A percentile compares a stretch with the other conserved stretches of the same genome.
phyloP scores from a whole-genome alignment of 495 filamentous ascomycete genomes.

The Trichoderma reesei region DNA sequence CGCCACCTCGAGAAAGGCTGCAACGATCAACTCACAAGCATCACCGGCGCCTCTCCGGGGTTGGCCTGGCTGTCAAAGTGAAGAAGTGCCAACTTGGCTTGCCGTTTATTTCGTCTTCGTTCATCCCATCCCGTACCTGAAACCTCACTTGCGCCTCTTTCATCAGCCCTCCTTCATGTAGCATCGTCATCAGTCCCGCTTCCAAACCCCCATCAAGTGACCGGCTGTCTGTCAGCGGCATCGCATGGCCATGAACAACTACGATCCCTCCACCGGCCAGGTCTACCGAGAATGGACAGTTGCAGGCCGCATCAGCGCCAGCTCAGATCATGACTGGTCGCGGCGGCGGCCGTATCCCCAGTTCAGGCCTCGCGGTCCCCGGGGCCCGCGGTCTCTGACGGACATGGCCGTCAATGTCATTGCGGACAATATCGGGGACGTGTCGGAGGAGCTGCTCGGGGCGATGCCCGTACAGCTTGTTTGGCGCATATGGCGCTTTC shows the following conservation, averaged over 20 bases:
- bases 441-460: constrained; percentile 9
- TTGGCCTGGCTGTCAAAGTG: neutral
- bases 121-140: too few species aligned
- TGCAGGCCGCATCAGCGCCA: neutral
- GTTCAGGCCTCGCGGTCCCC: neutral
- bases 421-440: constrained; percentile 14
- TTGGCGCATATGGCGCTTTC: constrained; percentile 15
- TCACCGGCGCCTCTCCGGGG: neutral
- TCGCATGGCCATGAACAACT: neutral
- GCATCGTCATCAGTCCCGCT: neutral
- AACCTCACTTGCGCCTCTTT: neutral
- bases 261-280: constrained; percentile 10
- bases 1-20: neutral
- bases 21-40: neutral
- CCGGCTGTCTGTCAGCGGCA: neutral
- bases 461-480: constrained; percentile 15
- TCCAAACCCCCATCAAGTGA: neutral
- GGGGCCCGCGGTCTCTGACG: constrained; percentile 18
- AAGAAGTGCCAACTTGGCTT: too few species aligned
- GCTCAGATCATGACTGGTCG: neutral
- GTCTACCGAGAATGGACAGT: constrained; percentile 12
- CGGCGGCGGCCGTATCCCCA: neutral
- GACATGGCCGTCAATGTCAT: constrained; percentile 18
- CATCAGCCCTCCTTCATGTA: neutral
- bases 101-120: neutral